Percentiles rank a stretch among this genome's conserved stretches.
Conservation (phyloP, 2,329 filamentous ascomycete species). For the Arachnomyces sp. region DNA sequence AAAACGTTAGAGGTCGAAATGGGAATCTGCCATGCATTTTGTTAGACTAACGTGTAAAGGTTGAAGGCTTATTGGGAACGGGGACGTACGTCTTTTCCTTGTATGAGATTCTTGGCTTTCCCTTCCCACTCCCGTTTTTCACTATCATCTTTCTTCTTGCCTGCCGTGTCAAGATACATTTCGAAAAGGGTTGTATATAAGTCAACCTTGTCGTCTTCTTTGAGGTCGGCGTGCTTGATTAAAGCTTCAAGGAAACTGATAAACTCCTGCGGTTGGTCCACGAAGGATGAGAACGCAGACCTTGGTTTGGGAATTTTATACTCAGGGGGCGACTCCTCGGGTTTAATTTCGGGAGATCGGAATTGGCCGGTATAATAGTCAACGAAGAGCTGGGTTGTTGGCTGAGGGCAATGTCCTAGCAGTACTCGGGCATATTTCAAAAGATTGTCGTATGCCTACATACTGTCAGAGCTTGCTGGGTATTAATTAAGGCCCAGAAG, state of each 20-base stretch:
- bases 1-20: constrained; percentile 95
- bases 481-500: neutral
- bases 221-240: constrained; percentile 61
- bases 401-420: constrained; percentile 72
- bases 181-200: constrained; percentile 94
- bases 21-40: constrained; percentile 41
- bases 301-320: constrained; percentile 78
- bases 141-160: constrained; percentile 56
- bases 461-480: constrained; percentile 23
- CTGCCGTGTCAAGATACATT: constrained; percentile 91
- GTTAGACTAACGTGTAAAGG: neutral
- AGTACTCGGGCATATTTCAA: constrained; percentile 94
- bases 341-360: constrained; percentile 44
- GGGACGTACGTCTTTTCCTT: constrained; percentile 56
- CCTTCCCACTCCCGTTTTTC: constrained; percentile 75
- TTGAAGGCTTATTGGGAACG: constrained; percentile 1
- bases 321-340: constrained; percentile 47
- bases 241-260: constrained; percentile 88
- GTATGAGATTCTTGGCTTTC: constrained; percentile 83
- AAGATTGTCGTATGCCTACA: constrained; percentile 71
- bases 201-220: constrained; percentile 68
- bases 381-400: constrained; percentile 81
- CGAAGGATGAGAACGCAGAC: constrained; percentile 90
- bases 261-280: constrained; percentile 87
- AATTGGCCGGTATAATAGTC: constrained; percentile 90